phyloP scores from a whole-genome alignment of 2,329 filamentous ascomycete genomes.

The Massarina eburnea region DNA sequence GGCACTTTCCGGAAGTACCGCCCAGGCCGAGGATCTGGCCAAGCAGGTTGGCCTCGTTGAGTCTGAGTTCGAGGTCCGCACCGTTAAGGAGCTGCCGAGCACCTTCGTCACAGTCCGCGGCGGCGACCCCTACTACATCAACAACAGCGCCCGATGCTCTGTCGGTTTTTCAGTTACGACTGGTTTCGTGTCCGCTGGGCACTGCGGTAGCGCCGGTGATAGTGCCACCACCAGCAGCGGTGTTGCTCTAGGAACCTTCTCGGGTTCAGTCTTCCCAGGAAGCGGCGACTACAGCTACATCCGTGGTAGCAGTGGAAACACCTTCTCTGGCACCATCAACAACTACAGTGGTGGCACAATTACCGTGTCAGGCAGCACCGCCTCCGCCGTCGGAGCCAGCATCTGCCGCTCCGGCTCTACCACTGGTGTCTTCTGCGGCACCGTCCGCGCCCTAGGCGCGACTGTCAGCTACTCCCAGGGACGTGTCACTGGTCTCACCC shows the following conservation, averaged over 20 bases:
- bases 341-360: slow-evolving; percentile 40
- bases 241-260: slow-evolving; percentile 39
- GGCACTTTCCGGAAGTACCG: slow-evolving; percentile 40
- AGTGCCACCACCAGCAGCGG: slow-evolving; percentile 38
- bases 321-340: slow-evolving; percentile 28
- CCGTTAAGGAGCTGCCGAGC: slow-evolving; percentile 37
- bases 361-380: slow-evolving; percentile 44
- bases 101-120: slow-evolving; percentile 42
- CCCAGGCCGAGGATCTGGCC: slow-evolving; percentile 41
- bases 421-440: slow-evolving; percentile 45
- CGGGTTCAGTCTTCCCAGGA: slow-evolving; percentile 45
- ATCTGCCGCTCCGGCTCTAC: slow-evolving; percentile 49
- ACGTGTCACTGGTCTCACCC: slow-evolving; percentile 45
- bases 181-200: slow-evolving; percentile 46
- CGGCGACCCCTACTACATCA: slow-evolving; percentile 45
- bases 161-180: slow-evolving; percentile 46
- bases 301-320: slow-evolving; percentile 39
- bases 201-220: slow-evolving; percentile 40
- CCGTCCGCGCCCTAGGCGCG: slow-evolving; percentile 38
- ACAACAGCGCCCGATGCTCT: slow-evolving; percentile 39
- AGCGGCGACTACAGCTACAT: slow-evolving; percentile 45
- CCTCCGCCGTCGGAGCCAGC: slow-evolving; percentile 36
- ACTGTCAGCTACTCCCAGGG: slow-evolving; percentile 46
- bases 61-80: slow-evolving; percentile 43
- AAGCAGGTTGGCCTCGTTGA: slow-evolving; percentile 41